phyloP scores from a whole-genome alignment of 169 alveolate genomes.

The Plasmodium berghei region DNA sequence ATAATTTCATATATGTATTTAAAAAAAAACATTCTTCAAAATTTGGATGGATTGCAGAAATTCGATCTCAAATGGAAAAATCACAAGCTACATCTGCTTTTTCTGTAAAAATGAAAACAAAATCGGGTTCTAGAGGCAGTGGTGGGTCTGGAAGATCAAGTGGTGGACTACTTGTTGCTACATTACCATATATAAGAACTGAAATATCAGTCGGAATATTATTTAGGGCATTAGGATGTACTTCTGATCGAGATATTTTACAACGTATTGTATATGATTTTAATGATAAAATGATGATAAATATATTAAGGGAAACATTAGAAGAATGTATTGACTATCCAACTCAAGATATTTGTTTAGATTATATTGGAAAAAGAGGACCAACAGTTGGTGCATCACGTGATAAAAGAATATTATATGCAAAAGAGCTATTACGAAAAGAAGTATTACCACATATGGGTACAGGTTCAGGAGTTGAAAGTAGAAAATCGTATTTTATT shows the following conservation, averaged over 20 bases:
- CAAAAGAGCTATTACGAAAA: slow-evolving; percentile 95
- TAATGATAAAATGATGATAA: slow-evolving; percentile 96
- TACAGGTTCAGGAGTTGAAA: slow-evolving; percentile 92
- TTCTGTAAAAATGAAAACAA: slow-evolving; percentile 91
- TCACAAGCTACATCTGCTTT: slow-evolving; percentile 96
- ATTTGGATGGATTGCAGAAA: slow-evolving; percentile 98
- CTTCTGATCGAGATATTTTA: slow-evolving; percentile 91
- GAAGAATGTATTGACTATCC: slow-evolving; percentile 95
- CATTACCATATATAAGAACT: slow-evolving; percentile 95
- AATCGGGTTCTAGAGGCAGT: slow-evolving; percentile 79
- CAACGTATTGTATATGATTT: slow-evolving; percentile 94
- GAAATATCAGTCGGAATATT: slow-evolving; percentile 97
- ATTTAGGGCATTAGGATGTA: slow-evolving; percentile 98
- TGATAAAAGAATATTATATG: slow-evolving; percentile 94
- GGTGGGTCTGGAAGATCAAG: slow-evolving; percentile 82
- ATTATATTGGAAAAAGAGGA: slow-evolving; percentile 95
- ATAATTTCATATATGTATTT: slow-evolving; percentile 98
- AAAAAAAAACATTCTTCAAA: slow-evolving; percentile 97
- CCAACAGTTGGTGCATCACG: slow-evolving; percentile 95
- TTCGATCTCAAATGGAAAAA: slow-evolving; percentile 95
- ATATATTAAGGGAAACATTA: slow-evolving; percentile 95
- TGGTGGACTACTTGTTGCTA: slow-evolving; percentile 96
- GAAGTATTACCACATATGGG: slow-evolving; percentile 99
- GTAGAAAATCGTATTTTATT: slow-evolving; percentile 97
- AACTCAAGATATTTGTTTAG: slow-evolving; percentile 94